These are phyloP conservation scores for Glonium stellatum DNA, from an alignment of 495 filamentous ascomycete genomes.

Conservation along the genomic window DNA sequence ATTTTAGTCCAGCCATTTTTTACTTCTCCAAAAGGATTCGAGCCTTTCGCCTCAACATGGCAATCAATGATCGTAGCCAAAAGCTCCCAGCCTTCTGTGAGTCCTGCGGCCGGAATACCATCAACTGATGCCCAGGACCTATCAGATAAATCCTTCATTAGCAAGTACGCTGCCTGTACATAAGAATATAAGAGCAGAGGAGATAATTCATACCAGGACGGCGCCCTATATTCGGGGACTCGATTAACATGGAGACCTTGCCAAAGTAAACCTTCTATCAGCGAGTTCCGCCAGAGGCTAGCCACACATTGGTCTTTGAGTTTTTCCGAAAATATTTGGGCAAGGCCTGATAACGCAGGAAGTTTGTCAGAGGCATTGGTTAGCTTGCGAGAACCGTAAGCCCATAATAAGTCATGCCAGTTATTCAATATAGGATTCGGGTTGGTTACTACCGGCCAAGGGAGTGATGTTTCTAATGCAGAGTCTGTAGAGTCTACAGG, in stretches of 20 bases:
- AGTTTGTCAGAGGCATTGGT: neutral
- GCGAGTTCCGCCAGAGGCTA: neutral
- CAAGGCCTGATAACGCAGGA: neutral
- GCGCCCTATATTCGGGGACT: too few species aligned
- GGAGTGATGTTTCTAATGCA: too few species aligned
- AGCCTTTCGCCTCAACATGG: slow-evolving; percentile 8
- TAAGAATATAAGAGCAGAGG: too few species aligned
- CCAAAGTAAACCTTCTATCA: neutral
- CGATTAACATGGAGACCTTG: neutral
- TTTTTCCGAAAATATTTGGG: neutral
- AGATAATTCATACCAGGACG: too few species aligned
- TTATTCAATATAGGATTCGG: too few species aligned
- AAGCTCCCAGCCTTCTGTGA: neutral
- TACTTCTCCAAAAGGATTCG: slow-evolving; percentile 15
- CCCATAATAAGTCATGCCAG: too few species aligned
- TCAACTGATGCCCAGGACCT: too few species aligned
- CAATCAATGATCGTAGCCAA: slow-evolving; percentile 9
- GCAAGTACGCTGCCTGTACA: too few species aligned
- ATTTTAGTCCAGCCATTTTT: slow-evolving; percentile 11
- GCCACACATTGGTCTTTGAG: neutral
- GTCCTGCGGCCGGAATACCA: too few species aligned
- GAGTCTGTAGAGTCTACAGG: too few species aligned
- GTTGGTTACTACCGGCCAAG: too few species aligned
- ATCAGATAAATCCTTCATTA: too few species aligned
- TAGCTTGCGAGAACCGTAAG: neutral